Evolutionary conservation across 768 basidiomycete species (phyloP), one percentile per base, ranked within the genome.

Genomic region (Galerina marginata): DNA sequence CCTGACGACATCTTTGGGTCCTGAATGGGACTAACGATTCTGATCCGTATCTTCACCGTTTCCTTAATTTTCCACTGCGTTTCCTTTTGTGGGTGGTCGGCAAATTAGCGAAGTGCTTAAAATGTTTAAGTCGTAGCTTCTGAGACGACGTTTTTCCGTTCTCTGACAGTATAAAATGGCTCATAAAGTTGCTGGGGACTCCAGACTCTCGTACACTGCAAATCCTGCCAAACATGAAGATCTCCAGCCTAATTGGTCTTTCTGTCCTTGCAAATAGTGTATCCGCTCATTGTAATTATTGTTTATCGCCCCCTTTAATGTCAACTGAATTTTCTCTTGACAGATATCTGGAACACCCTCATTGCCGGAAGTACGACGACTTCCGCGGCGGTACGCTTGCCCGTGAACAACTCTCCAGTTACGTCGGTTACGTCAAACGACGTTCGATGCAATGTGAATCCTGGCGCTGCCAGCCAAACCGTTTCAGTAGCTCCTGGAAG

Each of bases 401-500:
- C 77, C 4, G 23, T 65, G 15, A 75, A 69, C 70, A 77, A 77
- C 67, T 69, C 72, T 1, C 77, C 76, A 16, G 71, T 74, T 29
- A 63, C 61, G 16, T 63, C 64, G 16, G 72, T 76, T 42, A 75
- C 73, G 4, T 73, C 73, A 12, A 50, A 52, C 39, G 67, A 73
- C 23, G 67, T 77, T 49, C 65, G 67, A n/a, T 80, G 80, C 69
- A 80, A 80, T 65, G 71, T 70, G 54, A 58, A 62, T 43, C 75
- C 77, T 0, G 54, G 59, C 6, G 51, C 71, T 14, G 80, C 80
- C 0, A 68, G 73, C 4, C 67, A 73, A 49, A 79, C 77, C 7
- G 74, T 79, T 25, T 59, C 60, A 25, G 79, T 81, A 39, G 60
- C 75, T 16, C 72, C 80, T 7, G 79, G 80, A 25, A 72, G 70